Evolutionary conservation across 345 rosid genomes (phyloP).

Genomic region (Eucalyptus victrix): DNA sequence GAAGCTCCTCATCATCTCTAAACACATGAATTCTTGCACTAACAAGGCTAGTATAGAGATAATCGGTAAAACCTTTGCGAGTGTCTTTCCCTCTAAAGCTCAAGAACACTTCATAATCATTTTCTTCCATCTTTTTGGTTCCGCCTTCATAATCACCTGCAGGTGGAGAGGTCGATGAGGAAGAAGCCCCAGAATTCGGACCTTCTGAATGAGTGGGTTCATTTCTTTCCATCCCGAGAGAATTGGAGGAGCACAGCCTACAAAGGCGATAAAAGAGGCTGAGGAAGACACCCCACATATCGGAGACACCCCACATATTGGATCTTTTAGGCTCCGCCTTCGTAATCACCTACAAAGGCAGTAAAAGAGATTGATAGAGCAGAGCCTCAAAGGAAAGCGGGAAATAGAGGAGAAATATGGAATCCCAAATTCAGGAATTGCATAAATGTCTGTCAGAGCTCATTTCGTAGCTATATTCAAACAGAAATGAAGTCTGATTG

Average conservation of each 20-base stretch:
- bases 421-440: accelerated
- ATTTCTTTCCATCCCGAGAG: not conserved
- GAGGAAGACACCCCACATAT: no score
- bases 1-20: not conserved
- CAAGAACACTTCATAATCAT: not conserved
- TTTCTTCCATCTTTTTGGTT: accelerated
- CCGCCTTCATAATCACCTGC: not conserved
- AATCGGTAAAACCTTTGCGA: not conserved
- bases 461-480: no score
- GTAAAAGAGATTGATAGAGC: no score
- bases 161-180: accelerated
- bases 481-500: no score
- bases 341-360: no score
- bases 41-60: not conserved
- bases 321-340: no score
- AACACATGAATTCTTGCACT: not conserved
- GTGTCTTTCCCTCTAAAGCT: not conserved
- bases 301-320: no score
- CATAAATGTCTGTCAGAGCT: accelerated
- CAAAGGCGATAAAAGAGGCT: no score
- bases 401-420: no score
- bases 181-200: not conserved
- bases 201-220: not conserved
- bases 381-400: no score
- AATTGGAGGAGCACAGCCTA: no score